phyloP scores from a whole-genome alignment of 257 asterid genomes.

The Linaria vulgaris region DNA sequence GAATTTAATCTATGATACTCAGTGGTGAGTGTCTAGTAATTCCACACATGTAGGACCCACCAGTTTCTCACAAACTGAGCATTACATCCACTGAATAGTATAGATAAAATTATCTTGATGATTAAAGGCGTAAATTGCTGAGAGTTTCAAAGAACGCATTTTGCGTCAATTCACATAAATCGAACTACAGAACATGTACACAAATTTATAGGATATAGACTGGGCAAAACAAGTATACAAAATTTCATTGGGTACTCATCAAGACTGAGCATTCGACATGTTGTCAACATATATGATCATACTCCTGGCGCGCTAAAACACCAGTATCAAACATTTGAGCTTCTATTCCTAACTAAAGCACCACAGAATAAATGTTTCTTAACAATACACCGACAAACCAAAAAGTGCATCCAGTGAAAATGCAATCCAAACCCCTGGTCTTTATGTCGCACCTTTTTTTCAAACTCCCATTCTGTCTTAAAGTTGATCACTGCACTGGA shows the following conservation, averaged over 20 bases:
- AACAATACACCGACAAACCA: background rate
- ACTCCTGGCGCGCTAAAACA: background rate
- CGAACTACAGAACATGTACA: too few relatives aligned
- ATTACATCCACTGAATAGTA: too few relatives aligned
- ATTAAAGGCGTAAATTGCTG: too few relatives aligned
- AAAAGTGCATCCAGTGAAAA: background rate
- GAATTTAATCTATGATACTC: too few relatives aligned
- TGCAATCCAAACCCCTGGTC: background rate
- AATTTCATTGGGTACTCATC: background rate
- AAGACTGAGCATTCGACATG: background rate
- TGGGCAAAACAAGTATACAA: background rate
- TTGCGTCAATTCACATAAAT: background rate
- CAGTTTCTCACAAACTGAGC: too few relatives aligned
- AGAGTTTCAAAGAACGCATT: background rate
- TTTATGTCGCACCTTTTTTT: background rate
- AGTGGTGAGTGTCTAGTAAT: too few relatives aligned
- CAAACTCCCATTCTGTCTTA: background rate
- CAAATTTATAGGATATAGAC: too few relatives aligned
- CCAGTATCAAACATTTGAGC: background rate
- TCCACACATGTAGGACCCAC: too few relatives aligned
- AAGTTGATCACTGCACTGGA: constrained; percentile 27
- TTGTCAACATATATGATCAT: background rate
- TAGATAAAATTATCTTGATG: too few relatives aligned
- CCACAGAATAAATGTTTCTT: background rate
- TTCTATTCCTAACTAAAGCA: background rate